A percentile compares a stretch with the other conserved stretches of the same genome.
phyloP scores from a whole-genome alignment of 2,329 filamentous ascomycete species.

The Monilinia fructigena region DNA sequence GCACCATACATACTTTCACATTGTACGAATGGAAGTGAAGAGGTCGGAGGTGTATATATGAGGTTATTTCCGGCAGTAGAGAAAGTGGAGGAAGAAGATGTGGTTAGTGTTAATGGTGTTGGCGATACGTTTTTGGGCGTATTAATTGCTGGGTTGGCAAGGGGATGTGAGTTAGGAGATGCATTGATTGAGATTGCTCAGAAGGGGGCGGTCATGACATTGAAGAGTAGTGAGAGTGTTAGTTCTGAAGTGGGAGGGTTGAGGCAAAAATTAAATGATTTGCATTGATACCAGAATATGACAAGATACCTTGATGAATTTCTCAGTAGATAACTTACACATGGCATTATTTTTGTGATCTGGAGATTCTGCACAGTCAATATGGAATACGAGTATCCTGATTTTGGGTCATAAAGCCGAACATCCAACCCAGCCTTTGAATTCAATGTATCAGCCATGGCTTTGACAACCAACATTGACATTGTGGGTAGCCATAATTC shows the following conservation, averaged over 20 bases:
- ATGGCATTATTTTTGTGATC: neutral
- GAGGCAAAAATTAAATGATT: neutral
- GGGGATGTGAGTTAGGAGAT: constrained; percentile 45
- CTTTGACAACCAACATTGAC: too few relatives aligned
- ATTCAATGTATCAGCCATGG: too few relatives aligned
- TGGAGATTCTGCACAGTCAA: neutral
- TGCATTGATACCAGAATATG: neutral
- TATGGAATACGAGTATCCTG: too few relatives aligned
- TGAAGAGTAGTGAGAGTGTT: constrained; percentile 70
- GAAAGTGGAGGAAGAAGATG: constrained; percentile 63
- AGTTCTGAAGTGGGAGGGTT: constrained; percentile 22
- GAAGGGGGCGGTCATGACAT: constrained; percentile 72
- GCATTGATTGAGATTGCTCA: constrained; percentile 78
- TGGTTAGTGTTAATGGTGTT: constrained; percentile 89
- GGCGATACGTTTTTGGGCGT: constrained; percentile 92
- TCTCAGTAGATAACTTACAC: neutral
- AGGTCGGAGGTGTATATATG: constrained; percentile 81
- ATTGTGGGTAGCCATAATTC: too few relatives aligned
- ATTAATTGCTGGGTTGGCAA: constrained; percentile 73
- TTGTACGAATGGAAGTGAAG: constrained; percentile 50
- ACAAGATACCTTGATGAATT: neutral
- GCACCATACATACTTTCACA: constrained; percentile 72
- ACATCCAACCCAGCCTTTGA: too few relatives aligned
- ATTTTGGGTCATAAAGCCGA: too few relatives aligned
- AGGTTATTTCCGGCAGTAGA: constrained; percentile 61